phyloP scores from a whole-genome alignment of 2,329 filamentous ascomycete genomes.

The Emmonsiellopsis sp. region DNA sequence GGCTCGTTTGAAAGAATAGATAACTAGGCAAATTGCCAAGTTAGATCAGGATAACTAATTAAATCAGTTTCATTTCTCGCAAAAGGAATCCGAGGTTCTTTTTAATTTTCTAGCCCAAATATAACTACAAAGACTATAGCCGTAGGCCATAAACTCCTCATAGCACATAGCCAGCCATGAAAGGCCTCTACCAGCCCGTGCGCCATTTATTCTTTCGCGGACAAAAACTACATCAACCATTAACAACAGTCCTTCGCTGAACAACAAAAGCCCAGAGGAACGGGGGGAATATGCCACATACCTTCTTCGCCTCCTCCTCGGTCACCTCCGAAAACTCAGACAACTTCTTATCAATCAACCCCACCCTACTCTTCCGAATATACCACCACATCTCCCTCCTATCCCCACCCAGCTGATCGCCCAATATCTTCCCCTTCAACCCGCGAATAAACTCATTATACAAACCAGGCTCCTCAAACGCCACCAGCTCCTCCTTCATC shows the following conservation, averaged over 20 bases:
- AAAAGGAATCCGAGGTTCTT: too few species aligned
- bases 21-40: too few species aligned
- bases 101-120: too few species aligned
- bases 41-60: too few species aligned
- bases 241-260: neutral
- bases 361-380: conserved; percentile 57
- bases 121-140: neutral
- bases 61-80: too few species aligned
- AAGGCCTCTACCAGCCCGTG: neutral
- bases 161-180: neutral
- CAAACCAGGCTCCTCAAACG: conserved; percentile 62
- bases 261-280: neutral
- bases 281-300: conserved; percentile 12
- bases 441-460: conserved; percentile 66
- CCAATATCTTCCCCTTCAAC: conserved; percentile 63
- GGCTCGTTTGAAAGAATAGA: too few species aligned
- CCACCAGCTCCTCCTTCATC: conserved; percentile 67
- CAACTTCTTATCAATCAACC: conserved; percentile 58
- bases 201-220: conserved; percentile 10
- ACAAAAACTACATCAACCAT: conserved; percentile 14
- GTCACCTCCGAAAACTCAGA: conserved; percentile 57
- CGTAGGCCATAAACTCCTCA: neutral
- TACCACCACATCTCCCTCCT: conserved; percentile 74
- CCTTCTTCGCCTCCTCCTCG: conserved; percentile 59
- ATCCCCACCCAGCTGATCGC: conserved; percentile 63